Evolutionary conservation across 441 rosid genomes (phyloP), one percentile per base, ranked within the genome.

Genomic region (Pelargonium australe): DNA sequence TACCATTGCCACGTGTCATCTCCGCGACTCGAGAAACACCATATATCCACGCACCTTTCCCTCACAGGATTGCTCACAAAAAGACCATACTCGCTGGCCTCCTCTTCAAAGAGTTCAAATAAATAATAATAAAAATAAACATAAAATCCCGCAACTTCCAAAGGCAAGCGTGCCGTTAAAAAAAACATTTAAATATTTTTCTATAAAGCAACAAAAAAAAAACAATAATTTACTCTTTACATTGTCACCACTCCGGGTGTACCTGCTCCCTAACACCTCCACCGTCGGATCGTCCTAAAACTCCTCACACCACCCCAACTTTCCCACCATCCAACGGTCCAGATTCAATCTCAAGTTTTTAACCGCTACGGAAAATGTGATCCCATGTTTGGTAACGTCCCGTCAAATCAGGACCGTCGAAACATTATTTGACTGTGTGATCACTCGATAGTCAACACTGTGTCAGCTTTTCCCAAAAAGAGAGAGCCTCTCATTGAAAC

Each of bases 161-260:
- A 76, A 70, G 85, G 70, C 19, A 73, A 84, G 88, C 87, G 82
- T 81, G 87, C 83, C 69, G 66, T 53, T 68, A 73, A 53, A 66
- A 70, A 62, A 51, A 72, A 66, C 28, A 51, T 19, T 12, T 49
- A 31, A 67, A 3, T 34, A 3, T 34, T 34, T 4, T 34, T 34
- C 0, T 69, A 67, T 25, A 25, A 25, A 25, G 31, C 31, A 68
- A 63, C 25, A 12, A 67, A 68, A 57, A 61, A 43, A 67, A 8
- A n/a, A 25, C n/a, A n/a, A 63, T 63, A 64, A 70, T 63, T 43
- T 20, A 23, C 60, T 2, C 7, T 4, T 51, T 10, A 10, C 4
- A 10, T 12, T 60, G 60, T 34, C 14, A 20, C 23, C 53, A n/a
- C 49, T 64, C 11, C 11, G n/a, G 62, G 72, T 67, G 60, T 45